phyloP scores from a whole-genome alignment of 1,284 basidiomycete genomes.

The Puccinia horiana region DNA sequence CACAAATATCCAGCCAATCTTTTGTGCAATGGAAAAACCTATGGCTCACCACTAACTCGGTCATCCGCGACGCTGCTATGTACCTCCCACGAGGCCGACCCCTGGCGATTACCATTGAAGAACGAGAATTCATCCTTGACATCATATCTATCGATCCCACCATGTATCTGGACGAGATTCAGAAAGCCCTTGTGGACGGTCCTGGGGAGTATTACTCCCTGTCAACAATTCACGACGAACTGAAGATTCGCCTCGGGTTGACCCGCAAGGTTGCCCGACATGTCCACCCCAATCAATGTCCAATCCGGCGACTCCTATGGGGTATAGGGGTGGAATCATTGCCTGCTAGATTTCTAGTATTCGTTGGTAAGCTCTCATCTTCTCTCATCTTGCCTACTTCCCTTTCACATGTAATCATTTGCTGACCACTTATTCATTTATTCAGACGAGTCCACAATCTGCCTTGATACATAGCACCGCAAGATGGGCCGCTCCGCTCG shows the following conservation, averaged over 20 bases:
- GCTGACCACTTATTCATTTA: background rate
- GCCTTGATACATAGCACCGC: background rate
- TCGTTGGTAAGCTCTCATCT: background rate
- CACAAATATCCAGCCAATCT: background rate
- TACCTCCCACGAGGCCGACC: background rate
- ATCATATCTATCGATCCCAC: background rate
- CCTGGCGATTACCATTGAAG: background rate
- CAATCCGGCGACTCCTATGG: background rate
- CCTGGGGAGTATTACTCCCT: background rate
- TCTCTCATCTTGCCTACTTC: background rate
- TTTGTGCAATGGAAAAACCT: background rate
- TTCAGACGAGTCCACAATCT: background rate
- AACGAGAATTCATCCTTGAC: constrained; percentile 1
- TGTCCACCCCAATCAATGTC: background rate
- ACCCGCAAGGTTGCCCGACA: background rate
- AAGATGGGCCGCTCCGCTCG: background rate
- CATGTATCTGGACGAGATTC: constrained; percentile 8
- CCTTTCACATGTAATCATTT: background rate
- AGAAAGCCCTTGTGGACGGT: background rate
- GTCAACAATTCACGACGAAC: background rate
- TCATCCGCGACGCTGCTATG: background rate
- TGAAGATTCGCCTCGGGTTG: background rate
- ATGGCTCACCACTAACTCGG: background rate
- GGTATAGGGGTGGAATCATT: background rate
- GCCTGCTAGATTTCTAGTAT: background rate